Percentiles rank a stretch among this genome's conserved stretches.
Conservation (phyloP, 1,284 basidiomycete species). For the Cryptococcus jaspeensis region DNA sequence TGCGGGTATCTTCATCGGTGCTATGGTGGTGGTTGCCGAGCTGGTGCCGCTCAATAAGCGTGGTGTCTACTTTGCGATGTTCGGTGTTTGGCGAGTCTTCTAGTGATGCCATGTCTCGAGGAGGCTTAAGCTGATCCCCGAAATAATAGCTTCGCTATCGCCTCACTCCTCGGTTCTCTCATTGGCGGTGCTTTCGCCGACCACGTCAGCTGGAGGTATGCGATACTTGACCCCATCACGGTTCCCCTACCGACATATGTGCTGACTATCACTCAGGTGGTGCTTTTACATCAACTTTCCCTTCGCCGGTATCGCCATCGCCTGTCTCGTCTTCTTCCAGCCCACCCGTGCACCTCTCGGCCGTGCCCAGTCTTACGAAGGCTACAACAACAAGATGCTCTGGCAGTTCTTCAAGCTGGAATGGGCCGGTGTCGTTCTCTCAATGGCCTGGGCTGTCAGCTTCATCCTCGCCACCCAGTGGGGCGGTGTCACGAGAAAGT, state of each 20-base stretch:
- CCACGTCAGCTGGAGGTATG: conserved; percentile 48
- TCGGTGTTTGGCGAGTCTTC: conserved; percentile 35
- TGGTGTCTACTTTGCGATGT: conserved; percentile 38
- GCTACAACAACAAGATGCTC: conserved; percentile 40
- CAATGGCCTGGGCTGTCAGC: conserved; percentile 40
- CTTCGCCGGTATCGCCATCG: conserved; percentile 44
- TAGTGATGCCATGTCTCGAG: no score
- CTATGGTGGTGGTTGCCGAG: conserved; percentile 48
- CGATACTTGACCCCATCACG: neutral
- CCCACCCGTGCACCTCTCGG: conserved; percentile 42
- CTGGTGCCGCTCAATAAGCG: conserved; percentile 43
- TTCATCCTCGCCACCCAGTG: conserved; percentile 46
- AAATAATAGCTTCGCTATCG: conserved; percentile 49
- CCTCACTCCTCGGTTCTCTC: conserved; percentile 51
- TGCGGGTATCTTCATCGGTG: conserved; percentile 54
- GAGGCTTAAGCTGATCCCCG: neutral
- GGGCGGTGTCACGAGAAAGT: conserved; percentile 47
- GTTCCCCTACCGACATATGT: no score
- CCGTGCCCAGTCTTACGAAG: conserved; percentile 38
- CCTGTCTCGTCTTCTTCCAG: conserved; percentile 33
- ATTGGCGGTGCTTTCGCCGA: conserved; percentile 54
- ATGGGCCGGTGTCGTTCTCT: conserved; percentile 43
- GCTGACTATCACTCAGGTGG: conserved; percentile 9
- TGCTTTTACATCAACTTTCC: conserved; percentile 53
- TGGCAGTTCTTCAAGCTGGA: conserved; percentile 39